Evolutionary conservation across 163 green algal species (phyloP), one percentile per base, ranked within the genome.

Genomic region (Chloromonas sp.): DNA sequence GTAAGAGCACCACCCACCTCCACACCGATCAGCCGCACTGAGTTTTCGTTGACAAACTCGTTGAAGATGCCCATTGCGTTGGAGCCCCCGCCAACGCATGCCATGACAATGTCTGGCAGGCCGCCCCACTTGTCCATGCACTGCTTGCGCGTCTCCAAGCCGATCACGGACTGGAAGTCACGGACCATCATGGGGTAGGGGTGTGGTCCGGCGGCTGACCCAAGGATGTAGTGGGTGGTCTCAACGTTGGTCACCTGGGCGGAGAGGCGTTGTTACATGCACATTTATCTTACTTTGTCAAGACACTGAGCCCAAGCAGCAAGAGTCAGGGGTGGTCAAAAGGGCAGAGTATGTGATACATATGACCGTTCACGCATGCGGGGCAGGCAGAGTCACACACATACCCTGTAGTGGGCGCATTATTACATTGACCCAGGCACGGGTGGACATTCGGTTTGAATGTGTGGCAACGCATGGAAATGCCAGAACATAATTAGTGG

Each of bases 131-230:
- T 93, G 88, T 97, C 96, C 83, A 92, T 66, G 81, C 93, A 95
- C 91, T 99, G 97, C 87, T 70, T 60, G 61, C 96, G 91, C 15
- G 94, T 95, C 91, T 99, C 97, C 61, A 86, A 85, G 57, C 96
- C 96, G 84, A 99, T 99, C 62, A 96, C 90, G 2, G 94, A 91
- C 92, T 99, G 97, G 93, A 99, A 99, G 88, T 99, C 96, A 70
- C 97, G 95, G 78, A 99, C 96, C 93, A 99, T 98, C 95, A 98
- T 98, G 82, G 97, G 97, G 95, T 98, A 99, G 36, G 97, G 97
- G 92, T 99, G 97, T 0, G 97, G 97, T 1, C 97, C 97, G 5
- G 96, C 96, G 15, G 95, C 97, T 14, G 92, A 97, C 81, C 97
- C 97, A 60, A 99, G 92, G 87, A 99, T 99, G 94, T 99, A 99